Evolutionary conservation across 73 alveolate genomes (phyloP).

Genomic region (Loxodes magnus): DNA sequence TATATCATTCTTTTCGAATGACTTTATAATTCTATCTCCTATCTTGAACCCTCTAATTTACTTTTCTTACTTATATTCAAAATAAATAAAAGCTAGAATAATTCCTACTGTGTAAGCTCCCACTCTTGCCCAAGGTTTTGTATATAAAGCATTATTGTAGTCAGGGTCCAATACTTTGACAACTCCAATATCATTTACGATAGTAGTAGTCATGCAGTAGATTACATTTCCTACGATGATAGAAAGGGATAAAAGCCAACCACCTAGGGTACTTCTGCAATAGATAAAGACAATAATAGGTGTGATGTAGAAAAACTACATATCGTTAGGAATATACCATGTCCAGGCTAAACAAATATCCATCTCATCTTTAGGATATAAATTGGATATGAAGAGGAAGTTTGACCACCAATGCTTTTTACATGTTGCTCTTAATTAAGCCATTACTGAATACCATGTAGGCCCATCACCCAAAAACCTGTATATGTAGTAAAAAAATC

Average conservation of each 20-base stretch:
- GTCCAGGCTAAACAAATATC: slow-evolving; percentile 23
- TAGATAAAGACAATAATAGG: slow-evolving; percentile 6
- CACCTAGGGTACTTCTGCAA: no score
- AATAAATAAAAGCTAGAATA: no score
- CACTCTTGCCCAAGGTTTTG: not conserved
- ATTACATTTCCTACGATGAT: not conserved
- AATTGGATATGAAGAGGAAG: slow-evolving; percentile 4
- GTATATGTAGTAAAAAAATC: not conserved
- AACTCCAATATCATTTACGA: not conserved
- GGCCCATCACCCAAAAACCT: slow-evolving; percentile 17
- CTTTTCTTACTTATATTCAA: no score
- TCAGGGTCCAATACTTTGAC: not conserved
- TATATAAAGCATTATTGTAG: not conserved
- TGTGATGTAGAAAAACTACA: slow-evolving; percentile 24
- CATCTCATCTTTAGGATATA: slow-evolving; percentile 10
- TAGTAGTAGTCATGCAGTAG: not conserved
- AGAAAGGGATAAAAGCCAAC: no score
- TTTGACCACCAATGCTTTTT: slow-evolving; percentile 21
- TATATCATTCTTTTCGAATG: no score
- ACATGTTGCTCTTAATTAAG: slow-evolving; percentile 3
- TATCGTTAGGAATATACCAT: slow-evolving; percentile 34
- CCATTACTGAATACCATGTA: not conserved
- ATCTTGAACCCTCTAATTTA: no score
- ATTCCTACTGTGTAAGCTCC: not conserved
- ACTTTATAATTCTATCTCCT: no score